Evolutionary conservation across 257 asterid species (phyloP).

Genomic region (Lycium ferocissimum): DNA sequence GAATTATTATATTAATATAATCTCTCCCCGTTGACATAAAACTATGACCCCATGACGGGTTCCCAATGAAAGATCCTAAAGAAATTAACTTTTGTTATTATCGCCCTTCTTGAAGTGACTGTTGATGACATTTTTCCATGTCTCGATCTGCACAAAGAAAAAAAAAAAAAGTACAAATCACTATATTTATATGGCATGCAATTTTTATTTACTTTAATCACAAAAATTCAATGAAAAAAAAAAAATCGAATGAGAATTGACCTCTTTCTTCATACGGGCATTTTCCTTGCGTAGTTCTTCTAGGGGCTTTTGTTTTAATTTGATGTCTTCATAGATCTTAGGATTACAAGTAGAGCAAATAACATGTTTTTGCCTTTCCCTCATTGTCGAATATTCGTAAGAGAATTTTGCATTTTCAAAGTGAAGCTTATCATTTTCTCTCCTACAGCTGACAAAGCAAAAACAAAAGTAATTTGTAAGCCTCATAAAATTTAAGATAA

Average conservation of each 20-base stretch:
- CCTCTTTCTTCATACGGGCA: background rate
- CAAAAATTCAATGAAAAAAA: background rate
- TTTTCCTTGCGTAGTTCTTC: background rate
- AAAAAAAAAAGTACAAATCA: too few relatives aligned
- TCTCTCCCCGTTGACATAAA: background rate
- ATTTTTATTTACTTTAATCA: background rate
- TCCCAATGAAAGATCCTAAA: background rate
- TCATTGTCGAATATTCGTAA: too few relatives aligned
- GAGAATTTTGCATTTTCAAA: too few relatives aligned
- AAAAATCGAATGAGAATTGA: background rate
- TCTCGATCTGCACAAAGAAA: too few relatives aligned
- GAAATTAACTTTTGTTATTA: too few relatives aligned
- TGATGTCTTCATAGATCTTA: background rate
- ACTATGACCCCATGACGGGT: background rate
- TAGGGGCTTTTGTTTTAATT: background rate
- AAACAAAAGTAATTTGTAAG: too few relatives aligned
- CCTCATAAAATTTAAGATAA: background rate
- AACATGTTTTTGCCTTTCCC: too few relatives aligned
- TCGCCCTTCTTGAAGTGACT: too few relatives aligned
- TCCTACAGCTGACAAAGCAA: too few relatives aligned
- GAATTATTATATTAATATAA: background rate
- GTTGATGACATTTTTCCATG: too few relatives aligned
- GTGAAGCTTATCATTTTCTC: too few relatives aligned
- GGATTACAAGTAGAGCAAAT: background rate
- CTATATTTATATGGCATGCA: too few relatives aligned